Evolutionary conservation across 2,329 filamentous ascomycete species (phyloP).

Genomic region (Blumeria hordei): DNA sequence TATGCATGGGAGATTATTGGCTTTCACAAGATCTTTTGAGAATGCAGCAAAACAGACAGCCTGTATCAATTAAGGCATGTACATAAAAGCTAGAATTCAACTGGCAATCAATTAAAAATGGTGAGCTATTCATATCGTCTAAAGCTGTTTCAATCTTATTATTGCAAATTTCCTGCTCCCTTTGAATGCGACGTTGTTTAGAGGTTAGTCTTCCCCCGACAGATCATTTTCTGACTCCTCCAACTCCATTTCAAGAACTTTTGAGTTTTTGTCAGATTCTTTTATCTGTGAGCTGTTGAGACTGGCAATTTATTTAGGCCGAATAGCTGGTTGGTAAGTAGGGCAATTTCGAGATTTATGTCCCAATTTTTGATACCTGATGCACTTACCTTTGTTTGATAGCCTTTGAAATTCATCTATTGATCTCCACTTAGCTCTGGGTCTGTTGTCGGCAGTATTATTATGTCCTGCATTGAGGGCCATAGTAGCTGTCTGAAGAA

Average conservation of each 20-base stretch:
- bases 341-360: no score
- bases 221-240: not conserved
- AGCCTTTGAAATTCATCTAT: no score
- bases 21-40: not conserved
- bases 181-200: not conserved
- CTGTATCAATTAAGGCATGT: not conserved
- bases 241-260: no score
- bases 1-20: not conserved
- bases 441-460: no score
- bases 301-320: not conserved
- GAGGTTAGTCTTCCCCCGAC: not conserved
- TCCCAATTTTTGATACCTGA: no score
- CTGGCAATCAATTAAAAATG: slow-evolving; percentile 1
- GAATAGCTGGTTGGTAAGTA: not conserved
- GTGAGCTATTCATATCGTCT: not conserved
- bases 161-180: not conserved
- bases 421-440: no score
- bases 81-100: not conserved
- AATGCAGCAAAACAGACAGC: not conserved
- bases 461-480: no score
- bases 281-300: no score
- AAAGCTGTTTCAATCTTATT: not conserved
- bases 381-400: no score
- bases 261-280: no score
- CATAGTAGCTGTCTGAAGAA: no score